These are phyloP conservation scores for Lodderomyces parapsilosis DNA, from an alignment of 1,139 yeast genomes.

Conservation along the genomic window DNA sequence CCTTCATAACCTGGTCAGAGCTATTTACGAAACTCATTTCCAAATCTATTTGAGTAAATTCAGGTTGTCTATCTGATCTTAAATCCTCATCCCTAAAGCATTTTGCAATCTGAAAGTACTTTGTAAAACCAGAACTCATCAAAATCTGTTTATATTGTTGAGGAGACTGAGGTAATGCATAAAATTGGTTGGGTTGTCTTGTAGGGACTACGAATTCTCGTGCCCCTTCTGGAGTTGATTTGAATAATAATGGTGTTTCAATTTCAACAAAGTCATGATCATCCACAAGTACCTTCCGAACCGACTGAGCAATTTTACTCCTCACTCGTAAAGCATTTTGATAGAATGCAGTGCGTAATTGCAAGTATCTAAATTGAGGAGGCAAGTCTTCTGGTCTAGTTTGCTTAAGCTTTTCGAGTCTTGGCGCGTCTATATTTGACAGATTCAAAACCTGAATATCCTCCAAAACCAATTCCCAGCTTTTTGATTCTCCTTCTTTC, in stretches of 20 bases:
- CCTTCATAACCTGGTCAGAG: slow-evolving; percentile 60
- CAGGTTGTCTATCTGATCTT: slow-evolving; percentile 94
- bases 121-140: slow-evolving; percentile 89
- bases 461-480: slow-evolving; percentile 53
- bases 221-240: slow-evolving; percentile 98
- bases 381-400: slow-evolving; percentile 58
- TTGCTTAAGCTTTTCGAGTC: slow-evolving; percentile 60
- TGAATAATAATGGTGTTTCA: slow-evolving; percentile 90
- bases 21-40: slow-evolving; percentile 85
- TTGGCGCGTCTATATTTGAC: slow-evolving; percentile 70
- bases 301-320: slow-evolving; percentile 55
- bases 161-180: slow-evolving; percentile 96
- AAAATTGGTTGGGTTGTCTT: slow-evolving; percentile 59
- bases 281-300: slow-evolving; percentile 49
- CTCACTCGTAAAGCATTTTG: slow-evolving; percentile 63
- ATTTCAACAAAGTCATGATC: slow-evolving; percentile 67
- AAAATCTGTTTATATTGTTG: slow-evolving; percentile 93
- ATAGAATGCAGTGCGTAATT: slow-evolving; percentile 61
- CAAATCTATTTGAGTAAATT: slow-evolving; percentile 91
- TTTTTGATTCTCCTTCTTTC: slow-evolving; percentile 13
- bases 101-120: slow-evolving; percentile 86
- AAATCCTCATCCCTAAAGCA: slow-evolving; percentile 97
- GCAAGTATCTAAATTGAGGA: slow-evolving; percentile 76
- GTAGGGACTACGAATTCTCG: slow-evolving; percentile 94
- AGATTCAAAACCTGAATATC: slow-evolving; percentile 58